Conservation (phyloP, 345 rosid genomes). For the Citrus sp. region DNA sequence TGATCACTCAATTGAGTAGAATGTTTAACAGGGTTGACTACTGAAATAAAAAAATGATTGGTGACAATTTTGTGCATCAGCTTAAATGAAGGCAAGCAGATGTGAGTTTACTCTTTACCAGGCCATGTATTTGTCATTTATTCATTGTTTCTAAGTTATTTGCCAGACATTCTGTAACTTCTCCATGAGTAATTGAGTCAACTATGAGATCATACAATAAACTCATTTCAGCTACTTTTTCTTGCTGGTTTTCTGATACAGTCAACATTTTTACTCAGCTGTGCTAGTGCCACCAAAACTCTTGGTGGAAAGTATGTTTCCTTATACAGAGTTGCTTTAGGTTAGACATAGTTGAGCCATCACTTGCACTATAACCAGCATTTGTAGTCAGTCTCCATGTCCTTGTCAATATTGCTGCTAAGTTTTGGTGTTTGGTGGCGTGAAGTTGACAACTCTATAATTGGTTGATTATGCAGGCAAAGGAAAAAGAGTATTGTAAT, state of each 20-base stretch:
- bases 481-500: not conserved
- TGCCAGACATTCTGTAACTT: not conserved
- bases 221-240: conserved; percentile 6
- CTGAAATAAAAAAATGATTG: conserved; percentile 2
- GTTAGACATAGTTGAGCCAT: not conserved
- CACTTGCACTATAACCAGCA: not conserved
- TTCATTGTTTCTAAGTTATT: not conserved
- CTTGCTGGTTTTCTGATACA: not conserved
- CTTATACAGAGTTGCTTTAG: not conserved
- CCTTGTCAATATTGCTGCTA: not conserved
- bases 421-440: not conserved
- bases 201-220: not conserved
- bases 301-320: not conserved
- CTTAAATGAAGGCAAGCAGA: conserved; percentile 9
- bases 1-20: conserved; percentile 3
- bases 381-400: not conserved
- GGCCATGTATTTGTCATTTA: conserved; percentile 16
- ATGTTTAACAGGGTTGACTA: conserved; percentile 6
- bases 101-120: conserved; percentile 17
- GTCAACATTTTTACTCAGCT: not conserved
- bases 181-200: conserved; percentile 15
- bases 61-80: not conserved
- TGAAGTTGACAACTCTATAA: not conserved
- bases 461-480: not conserved
- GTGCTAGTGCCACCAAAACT: not conserved